These are phyloP conservation scores for Leccinum barrowsii DNA, from an alignment of 768 basidiomycete genomes.

Conservation along the genomic window DNA sequence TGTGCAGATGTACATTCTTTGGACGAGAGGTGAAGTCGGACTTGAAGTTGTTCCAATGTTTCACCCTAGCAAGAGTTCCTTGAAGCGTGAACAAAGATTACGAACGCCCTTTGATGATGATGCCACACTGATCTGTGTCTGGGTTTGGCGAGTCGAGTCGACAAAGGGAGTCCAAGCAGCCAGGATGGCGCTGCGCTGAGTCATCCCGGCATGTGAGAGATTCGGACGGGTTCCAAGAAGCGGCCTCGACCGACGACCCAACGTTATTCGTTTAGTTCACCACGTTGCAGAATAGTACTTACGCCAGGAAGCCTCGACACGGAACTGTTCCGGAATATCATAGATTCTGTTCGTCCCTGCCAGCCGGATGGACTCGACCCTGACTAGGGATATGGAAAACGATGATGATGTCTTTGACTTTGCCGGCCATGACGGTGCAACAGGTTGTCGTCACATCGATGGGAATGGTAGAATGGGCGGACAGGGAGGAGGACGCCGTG, in stretches of 20 bases:
- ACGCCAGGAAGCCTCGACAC: not conserved
- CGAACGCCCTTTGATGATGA: slow-evolving; percentile 10
- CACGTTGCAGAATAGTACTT: slow-evolving; percentile 12
- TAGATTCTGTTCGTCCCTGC: slow-evolving; percentile 2
- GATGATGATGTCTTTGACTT: slow-evolving; percentile 26
- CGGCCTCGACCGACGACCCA: not conserved
- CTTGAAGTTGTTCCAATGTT: slow-evolving; percentile 14
- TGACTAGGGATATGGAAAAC: slow-evolving; percentile 15
- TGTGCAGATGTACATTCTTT: not conserved
- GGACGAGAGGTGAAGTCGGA: not conserved
- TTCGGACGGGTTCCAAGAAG: not conserved
- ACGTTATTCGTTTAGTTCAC: not conserved
- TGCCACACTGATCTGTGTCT: not conserved
- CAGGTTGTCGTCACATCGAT: not conserved
- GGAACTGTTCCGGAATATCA: slow-evolving; percentile 16
- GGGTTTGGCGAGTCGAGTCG: not conserved
- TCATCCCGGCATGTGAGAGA: slow-evolving; percentile 1
- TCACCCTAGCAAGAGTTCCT: slow-evolving; percentile 14
- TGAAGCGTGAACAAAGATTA: slow-evolving; percentile 1
- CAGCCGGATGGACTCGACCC: slow-evolving; percentile 28
- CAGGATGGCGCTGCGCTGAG: not conserved
- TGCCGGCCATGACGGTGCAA: not conserved
- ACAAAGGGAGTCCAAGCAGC: not conserved
- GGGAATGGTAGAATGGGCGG: not conserved
- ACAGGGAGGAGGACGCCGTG: not conserved